Conservation (phyloP, 345 rosid species). For the Dipteronia sinensis region DNA sequence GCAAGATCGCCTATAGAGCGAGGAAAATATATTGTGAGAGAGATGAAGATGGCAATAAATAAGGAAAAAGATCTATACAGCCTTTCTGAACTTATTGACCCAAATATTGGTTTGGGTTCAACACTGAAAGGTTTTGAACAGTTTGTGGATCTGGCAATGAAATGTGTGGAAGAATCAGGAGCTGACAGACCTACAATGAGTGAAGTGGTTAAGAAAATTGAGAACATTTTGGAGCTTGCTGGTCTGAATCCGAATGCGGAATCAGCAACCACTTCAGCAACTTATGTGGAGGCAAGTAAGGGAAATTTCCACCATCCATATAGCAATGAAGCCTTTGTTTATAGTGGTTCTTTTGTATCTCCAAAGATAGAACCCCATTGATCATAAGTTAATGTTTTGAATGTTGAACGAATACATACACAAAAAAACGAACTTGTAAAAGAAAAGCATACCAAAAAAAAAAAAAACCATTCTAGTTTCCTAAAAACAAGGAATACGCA, state of each 20-base stretch:
- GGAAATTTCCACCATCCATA: slow-evolving; percentile 43
- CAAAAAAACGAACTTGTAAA: too few relatives aligned
- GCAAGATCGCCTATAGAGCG: neutral
- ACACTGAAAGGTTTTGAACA: slow-evolving; percentile 54
- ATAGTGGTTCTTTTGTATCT: slow-evolving; percentile 41
- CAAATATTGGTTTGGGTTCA: slow-evolving; percentile 37
- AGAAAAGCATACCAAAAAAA: too few relatives aligned
- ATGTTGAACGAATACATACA: neutral
- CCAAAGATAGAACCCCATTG: neutral
- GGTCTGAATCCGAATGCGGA: slow-evolving; percentile 58
- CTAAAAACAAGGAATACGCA: too few relatives aligned
- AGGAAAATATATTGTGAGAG: neutral
- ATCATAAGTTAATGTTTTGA: neutral
- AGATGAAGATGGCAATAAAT: neutral
- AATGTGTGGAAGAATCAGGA: slow-evolving; percentile 61
- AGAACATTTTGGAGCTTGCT: slow-evolving; percentile 57
- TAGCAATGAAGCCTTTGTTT: slow-evolving; percentile 36
- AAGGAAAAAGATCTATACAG: neutral
- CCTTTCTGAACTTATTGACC: slow-evolving; percentile 9
- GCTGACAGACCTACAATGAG: slow-evolving; percentile 67
- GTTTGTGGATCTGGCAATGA: slow-evolving; percentile 64
- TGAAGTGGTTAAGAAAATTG: slow-evolving; percentile 75
- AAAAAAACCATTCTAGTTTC: too few relatives aligned
- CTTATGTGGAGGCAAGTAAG: slow-evolving; percentile 37
- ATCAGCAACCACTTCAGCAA: slow-evolving; percentile 54